Percentiles rank a stretch among this genome's conserved stretches.
These are phyloP conservation scores for Penicillium steckii DNA, from an alignment of 495 filamentous ascomycete genomes.

Conservation along the genomic window DNA sequence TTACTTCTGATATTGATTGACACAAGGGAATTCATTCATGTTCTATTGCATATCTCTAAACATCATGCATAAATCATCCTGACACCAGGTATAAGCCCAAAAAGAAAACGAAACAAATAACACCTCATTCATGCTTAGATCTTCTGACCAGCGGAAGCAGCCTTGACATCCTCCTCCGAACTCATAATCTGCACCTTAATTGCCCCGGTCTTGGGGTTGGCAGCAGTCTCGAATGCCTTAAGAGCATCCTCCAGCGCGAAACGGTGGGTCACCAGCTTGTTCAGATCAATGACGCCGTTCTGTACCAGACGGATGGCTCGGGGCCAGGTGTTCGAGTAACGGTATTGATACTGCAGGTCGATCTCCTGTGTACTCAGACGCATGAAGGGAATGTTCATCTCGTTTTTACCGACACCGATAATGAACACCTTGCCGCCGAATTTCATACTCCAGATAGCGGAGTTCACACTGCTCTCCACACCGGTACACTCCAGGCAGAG, in stretches of 20 bases:
- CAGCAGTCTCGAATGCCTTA: constrained; percentile 83
- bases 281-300: constrained; percentile 76
- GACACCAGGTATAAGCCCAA: constrained; percentile 2
- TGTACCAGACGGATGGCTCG: constrained; percentile 83
- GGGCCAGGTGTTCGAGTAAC: constrained; percentile 95
- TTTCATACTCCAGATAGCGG: constrained; percentile 83
- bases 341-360: constrained; percentile 93
- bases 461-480: constrained; percentile 81
- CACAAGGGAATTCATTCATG: constrained; percentile 16
- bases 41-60: constrained; percentile 20
- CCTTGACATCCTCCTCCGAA: constrained; percentile 46
- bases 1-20: neutral
- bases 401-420: constrained; percentile 89
- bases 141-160: constrained; percentile 38
- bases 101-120: neutral
- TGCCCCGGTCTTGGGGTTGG: constrained; percentile 84
- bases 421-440: constrained; percentile 95
- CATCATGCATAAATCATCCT: constrained; percentile 19
- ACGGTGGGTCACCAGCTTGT: constrained; percentile 81
- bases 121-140: constrained; percentile 11
- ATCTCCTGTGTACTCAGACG: constrained; percentile 84
- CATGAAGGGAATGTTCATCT: constrained; percentile 95
- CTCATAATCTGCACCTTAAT: constrained; percentile 90
- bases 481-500: constrained; percentile 87
- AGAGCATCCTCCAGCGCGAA: constrained; percentile 82